Conservation (phyloP, 2,329 filamentous ascomycete species). For the Didymella keratinophila region DNA sequence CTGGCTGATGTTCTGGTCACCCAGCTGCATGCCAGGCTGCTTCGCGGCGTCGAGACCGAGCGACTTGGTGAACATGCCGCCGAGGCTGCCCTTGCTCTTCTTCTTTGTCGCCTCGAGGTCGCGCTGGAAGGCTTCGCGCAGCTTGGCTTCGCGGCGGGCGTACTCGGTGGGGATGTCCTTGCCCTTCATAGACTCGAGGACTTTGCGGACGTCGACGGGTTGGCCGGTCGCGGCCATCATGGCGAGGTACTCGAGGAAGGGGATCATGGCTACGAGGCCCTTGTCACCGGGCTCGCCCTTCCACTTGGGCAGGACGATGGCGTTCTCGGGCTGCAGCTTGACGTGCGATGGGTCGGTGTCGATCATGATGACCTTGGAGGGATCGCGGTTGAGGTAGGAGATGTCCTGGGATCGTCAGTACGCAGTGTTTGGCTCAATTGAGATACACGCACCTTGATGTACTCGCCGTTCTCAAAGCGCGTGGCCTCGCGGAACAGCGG, state of each 20-base stretch:
- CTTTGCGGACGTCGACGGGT: conserved; percentile 83
- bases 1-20: conserved; percentile 69
- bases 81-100: conserved; percentile 67
- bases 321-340: conserved; percentile 92
- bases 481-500: conserved; percentile 96
- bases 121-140: conserved; percentile 84
- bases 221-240: conserved; percentile 72
- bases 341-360: conserved; percentile 86
- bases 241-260: conserved; percentile 96
- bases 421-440: neutral
- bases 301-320: conserved; percentile 91
- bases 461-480: conserved; percentile 93
- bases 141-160: conserved; percentile 82
- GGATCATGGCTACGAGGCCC: conserved; percentile 86
- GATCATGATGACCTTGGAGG: conserved; percentile 93
- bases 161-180: conserved; percentile 91
- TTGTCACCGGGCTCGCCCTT: conserved; percentile 82
- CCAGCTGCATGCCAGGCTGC: conserved; percentile 59
- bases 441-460: conserved; percentile 76
- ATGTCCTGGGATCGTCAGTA: conserved; percentile 70
- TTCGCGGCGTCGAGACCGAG: conserved; percentile 78
- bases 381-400: conserved; percentile 94
- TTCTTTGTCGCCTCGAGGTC: conserved; percentile 74
- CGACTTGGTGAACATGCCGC: conserved; percentile 73
- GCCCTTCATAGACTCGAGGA: conserved; percentile 87